A percentile compares a stretch with the other conserved stretches of the same genome.
phyloP scores from a whole-genome alignment of 148 eudicot species.

The Arbutus unedo region DNA sequence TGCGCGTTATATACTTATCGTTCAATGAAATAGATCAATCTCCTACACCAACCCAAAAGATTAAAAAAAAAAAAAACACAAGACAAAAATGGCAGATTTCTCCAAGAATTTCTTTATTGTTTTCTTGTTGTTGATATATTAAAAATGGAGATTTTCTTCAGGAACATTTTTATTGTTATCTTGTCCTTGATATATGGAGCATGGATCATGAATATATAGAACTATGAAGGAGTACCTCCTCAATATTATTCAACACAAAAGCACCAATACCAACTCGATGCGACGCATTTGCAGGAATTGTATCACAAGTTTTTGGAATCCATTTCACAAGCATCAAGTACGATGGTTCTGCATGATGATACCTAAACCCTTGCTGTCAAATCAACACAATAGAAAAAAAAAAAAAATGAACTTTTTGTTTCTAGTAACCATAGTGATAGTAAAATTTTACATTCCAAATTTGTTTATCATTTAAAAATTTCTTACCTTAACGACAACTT shows the following conservation, averaged over 20 bases:
- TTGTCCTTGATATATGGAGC: background rate
- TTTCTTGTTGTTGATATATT: no score
- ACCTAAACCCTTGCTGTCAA: slow-evolving; percentile 69
- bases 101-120: no score
- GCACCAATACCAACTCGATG: slow-evolving; percentile 79
- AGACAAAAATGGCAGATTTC: no score
- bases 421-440: background rate
- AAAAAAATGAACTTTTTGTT: background rate
- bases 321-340: slow-evolving; percentile 72
- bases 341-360: slow-evolving; percentile 73
- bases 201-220: background rate
- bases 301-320: slow-evolving; percentile 41
- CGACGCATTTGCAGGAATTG: slow-evolving; percentile 54
- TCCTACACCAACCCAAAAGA: no score
- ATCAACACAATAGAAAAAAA: background rate
- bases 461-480: background rate
- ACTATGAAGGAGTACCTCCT: slow-evolving; percentile 40
- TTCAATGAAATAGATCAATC: no score
- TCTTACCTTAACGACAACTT: slow-evolving; percentile 40
- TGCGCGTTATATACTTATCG: no score
- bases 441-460: background rate
- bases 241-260: slow-evolving; percentile 51
- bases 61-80: no score
- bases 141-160: no score
- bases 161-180: background rate